Base-by-base conservation (phyloP, 768 basidiomycete genomes). In the Leccinum boreale region DNA sequence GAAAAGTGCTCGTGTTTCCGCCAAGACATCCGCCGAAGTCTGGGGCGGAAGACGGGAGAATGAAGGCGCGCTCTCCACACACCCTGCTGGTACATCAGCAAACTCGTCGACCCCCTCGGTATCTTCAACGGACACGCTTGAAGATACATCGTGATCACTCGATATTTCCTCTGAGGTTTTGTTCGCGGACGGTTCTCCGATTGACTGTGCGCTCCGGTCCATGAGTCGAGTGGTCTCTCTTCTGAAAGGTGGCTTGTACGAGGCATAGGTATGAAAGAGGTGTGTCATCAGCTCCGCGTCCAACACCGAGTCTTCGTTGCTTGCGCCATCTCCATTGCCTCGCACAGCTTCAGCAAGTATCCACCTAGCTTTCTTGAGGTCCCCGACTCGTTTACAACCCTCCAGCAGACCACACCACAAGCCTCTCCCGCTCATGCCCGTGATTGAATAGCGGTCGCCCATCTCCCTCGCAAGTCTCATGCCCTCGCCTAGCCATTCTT, bases 331-430 rank as follows among this genome's bases (percentile, higher is more conserved):
- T 53, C 70, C 52, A 44, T 39, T 35, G 21, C 47, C 67, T 50
- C 58, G 67, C 53, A 63, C 75, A 74, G 93, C 84, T 75, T 97
- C 94, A 1, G 89, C 90, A 54, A 98, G 76, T 58, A 98, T 87
- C 95, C 94, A 98, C 63, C 95, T 78, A 24, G 87, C 86, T 50
- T 92, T 79, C 3, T 80, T 78, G 21, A 99, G 73, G 70, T 98
- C 96, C 0, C 95, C 94, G 2, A 86, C 75, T 6, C 92, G 79
- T 71, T 93, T 97, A 33, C 92, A 88, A 2, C 93, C 94, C 62
- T 97, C 92, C 57, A 99, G 73, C n/a, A 98, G 72, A 0, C 92
- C 92, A 55, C 81, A 78, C 73, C 94, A 96, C 3, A 92, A 89
- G 33, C 79, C 77, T 42, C 77, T 70, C 57, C 86, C 83, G n/a